Base-by-base conservation (phyloP, 2,329 filamentous ascomycete species). In the Xylariomycetidae sp. region DNA sequence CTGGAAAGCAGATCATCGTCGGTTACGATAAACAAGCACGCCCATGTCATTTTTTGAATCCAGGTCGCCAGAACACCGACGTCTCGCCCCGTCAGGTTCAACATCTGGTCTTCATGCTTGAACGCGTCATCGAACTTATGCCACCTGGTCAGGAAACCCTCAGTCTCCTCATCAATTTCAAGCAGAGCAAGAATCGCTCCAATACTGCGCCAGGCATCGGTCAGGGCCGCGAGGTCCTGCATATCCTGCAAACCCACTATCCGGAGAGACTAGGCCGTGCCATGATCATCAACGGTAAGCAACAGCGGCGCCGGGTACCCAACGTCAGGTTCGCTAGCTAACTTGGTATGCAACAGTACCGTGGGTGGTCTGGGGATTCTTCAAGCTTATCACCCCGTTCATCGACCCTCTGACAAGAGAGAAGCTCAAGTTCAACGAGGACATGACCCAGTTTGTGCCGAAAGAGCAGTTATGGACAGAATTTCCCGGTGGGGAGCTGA, bases 381-480 rank as follows among this genome's bases (percentile, higher is more conserved):
- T 97, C 74, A 96, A 94, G 64, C 69, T 96, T 51, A 89, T 98
- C 63, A 88, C 80, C 4, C 88, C 90, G 25, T 96, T 98, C 64
- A 95, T 98, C 64, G 92, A 98, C 62, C 92, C 92, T 6, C 68
- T 89, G 51, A 98, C 92, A 8, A 80, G 85, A 38, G 81, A 92
- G 54, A 98, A 98, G 71, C 81, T 98, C 67, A 94, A 92, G 67
- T 96, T 95, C 73, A 96, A 97, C 69, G 88, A 95, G 60, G 85
- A 94, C 56, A 81, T 95, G 68, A 74, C 73, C 48, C 70, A 85
- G 47, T 88, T 88, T 58, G 83, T 98, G 14, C 88, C 88, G 5
- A 63, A 80, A 6, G 72, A 82, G 51, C 90, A 97, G 58, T 76
- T 98, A 33, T 85, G 88, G 81, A 82, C 80, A 50, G 72, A 80